Evolutionary conservation across 495 filamentous ascomycete species (phyloP).

Genomic region (Tuber microsphaerosporum): DNA sequence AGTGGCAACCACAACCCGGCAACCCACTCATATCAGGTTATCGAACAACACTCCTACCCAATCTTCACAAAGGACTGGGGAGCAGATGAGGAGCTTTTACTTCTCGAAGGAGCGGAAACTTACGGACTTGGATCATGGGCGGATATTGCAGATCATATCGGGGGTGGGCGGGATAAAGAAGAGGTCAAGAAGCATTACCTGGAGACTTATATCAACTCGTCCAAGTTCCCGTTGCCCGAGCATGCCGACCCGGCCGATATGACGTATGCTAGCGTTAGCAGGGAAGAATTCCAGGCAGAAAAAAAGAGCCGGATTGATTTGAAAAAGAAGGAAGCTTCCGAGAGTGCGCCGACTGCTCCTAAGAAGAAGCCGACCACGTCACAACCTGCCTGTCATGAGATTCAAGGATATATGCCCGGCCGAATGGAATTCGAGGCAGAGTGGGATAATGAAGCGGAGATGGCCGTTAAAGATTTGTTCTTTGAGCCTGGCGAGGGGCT

Average conservation of each 20-base stretch:
- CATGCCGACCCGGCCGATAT: constrained; percentile 74
- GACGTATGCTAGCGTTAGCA: constrained; percentile 65
- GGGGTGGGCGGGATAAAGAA: constrained; percentile 85
- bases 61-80: constrained; percentile 96
- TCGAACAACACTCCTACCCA: constrained; percentile 95
- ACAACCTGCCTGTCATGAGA: constrained; percentile 91
- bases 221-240: constrained; percentile 76
- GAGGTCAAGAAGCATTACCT: constrained; percentile 92
- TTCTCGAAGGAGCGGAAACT: constrained; percentile 93
- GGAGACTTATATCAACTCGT: constrained; percentile 74
- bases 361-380: constrained; percentile 93
- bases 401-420: constrained; percentile 97
- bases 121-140: constrained; percentile 97
- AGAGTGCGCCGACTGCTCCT: constrained; percentile 72
- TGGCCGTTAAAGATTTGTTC: constrained; percentile 95
- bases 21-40: constrained; percentile 82
- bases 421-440: constrained; percentile 96
- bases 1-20: constrained; percentile 76
- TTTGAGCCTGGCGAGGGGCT: constrained; percentile 94
- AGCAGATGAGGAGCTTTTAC: constrained; percentile 85
- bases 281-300: constrained; percentile 84
- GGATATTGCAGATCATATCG: constrained; percentile 96
- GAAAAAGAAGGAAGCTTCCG: constrained; percentile 78
- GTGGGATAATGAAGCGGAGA: constrained; percentile 94
- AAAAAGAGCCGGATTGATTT: constrained; percentile 95